A percentile compares a stretch with the other conserved stretches of the same genome.
These are phyloP conservation scores for Plectosphaerella cucumerina DNA, from an alignment of 2,329 filamentous ascomycete species.

Conservation along the genomic window DNA sequence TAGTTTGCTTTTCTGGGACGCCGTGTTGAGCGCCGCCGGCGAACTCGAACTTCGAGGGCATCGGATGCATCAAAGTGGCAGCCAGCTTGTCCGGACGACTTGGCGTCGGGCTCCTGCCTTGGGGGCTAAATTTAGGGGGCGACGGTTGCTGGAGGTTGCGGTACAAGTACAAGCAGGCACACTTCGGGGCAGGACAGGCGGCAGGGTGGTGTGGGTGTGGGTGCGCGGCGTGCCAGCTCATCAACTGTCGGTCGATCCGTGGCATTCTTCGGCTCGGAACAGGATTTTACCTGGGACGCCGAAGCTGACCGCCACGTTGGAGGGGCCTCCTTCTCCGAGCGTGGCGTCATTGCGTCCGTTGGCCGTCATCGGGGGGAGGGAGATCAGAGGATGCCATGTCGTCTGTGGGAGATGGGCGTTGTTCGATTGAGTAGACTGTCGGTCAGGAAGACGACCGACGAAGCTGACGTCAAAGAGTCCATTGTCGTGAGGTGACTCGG, in stretches of 20 bases:
- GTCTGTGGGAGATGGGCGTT: not conserved
- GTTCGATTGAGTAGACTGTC: not conserved
- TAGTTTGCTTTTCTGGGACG: not conserved
- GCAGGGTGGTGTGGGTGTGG: too few relatives aligned
- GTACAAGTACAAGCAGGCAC: not conserved
- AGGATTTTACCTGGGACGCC: constrained; percentile 10
- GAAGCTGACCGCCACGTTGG: constrained; percentile 6
- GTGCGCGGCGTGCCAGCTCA: constrained; percentile 9
- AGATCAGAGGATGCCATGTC: too few relatives aligned
- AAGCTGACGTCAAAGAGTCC: not conserved
- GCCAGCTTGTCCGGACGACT: not conserved
- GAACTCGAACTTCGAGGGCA: not conserved
- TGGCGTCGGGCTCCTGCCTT: not conserved
- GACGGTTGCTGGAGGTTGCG: constrained; percentile 4
- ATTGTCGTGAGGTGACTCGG: too few relatives aligned
- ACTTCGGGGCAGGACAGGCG: too few relatives aligned
- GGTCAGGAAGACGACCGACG: not conserved
- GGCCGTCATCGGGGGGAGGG: constrained; percentile 1
- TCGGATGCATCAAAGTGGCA: not conserved
- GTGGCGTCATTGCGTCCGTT: constrained; percentile 10
- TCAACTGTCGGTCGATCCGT: constrained; percentile 8
- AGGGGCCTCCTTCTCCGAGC: constrained; percentile 1
- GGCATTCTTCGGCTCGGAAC: constrained; percentile 10
- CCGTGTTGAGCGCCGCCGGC: not conserved
- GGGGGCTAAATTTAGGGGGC: constrained; percentile 4